Base-by-base conservation (phyloP, 768 basidiomycete species). In the Trichaptum fuscoviolaceum region DNA sequence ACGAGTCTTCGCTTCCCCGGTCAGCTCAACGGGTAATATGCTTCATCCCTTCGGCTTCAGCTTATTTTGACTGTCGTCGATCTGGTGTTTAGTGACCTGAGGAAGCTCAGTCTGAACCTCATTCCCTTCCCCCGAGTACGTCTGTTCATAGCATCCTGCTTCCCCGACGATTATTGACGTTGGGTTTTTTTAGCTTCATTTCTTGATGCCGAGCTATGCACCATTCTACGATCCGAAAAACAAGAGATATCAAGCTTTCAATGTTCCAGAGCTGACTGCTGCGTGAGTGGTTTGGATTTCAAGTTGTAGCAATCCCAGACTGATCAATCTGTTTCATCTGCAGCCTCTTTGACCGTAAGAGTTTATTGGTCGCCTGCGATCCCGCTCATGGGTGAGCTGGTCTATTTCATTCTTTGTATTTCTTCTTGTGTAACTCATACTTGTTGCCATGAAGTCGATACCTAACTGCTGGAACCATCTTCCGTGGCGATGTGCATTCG, bases 201-300 rank as follows among this genome's bases (percentile, higher is more conserved):
- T 98, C 86, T 85, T 99, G 71, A 92, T 94, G 82, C 93, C 94
- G 62, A 95, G 93, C 70, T 97, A 95, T 75, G 95, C 94, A 0
- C 97, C 97, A 0, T 87, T 99, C 71, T 87, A 84, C 69, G 85
- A 93, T 70, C 82, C 86, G 2, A 86, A 85, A 65, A 81, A 87
- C 0, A 80, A 79, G 62, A 77, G 84, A 1, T 95, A 85, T 78
- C 82, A 89, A 69, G 81, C 82, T 26, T 76, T 82, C 58, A 85
- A 85, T 7, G 81, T 92, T 3, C 71, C 86, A 0, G 93, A 95
- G 69, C 73, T 96, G 65, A 93, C 91, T 0, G 81, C 84, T 69
- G 86, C 88, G 92, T 52, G 20, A 52, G 42, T 52, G 3, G 20
- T 5, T 52, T 52, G 42, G 42, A 3, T 2, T 12, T 12, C 15